Percentiles rank a stretch among this genome's conserved stretches.
These are phyloP conservation scores for Coemansia sp. DNA, from an alignment of 192 early-diverging fungal genomes.

Conservation along the genomic window DNA sequence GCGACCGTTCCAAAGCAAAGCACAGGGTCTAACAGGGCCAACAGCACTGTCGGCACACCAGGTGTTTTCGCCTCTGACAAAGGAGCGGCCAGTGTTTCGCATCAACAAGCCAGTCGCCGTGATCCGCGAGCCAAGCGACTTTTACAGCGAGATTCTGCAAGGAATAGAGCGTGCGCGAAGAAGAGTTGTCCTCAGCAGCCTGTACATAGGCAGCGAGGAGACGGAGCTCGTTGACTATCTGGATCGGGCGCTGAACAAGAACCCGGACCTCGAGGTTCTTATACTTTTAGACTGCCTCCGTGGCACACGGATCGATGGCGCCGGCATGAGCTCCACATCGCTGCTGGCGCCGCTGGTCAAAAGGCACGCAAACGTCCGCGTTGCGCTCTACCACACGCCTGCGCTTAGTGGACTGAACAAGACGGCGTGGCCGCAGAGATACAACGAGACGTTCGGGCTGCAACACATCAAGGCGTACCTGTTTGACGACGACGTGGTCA, in stretches of 20 bases:
- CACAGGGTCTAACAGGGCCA: background rate
- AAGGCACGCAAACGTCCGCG: conserved; percentile 52
- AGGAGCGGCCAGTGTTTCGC: conserved; percentile 39
- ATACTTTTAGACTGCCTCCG: conserved; percentile 90
- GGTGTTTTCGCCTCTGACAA: conserved; percentile 34
- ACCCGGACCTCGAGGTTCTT: conserved; percentile 59
- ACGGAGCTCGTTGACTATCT: conserved; percentile 68
- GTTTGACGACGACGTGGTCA: conserved; percentile 83
- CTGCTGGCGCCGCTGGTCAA: conserved; percentile 54
- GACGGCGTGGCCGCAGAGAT: conserved; percentile 73
- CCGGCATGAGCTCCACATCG: conserved; percentile 62
- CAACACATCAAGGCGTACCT: conserved; percentile 94
- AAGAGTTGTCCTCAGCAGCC: conserved; percentile 79
- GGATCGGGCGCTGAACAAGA: conserved; percentile 56
- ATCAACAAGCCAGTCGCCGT: conserved; percentile 47
- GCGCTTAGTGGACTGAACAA: conserved; percentile 70
- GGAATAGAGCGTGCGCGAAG: conserved; percentile 69
- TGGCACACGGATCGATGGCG: conserved; percentile 64
- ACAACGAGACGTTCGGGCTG: conserved; percentile 91
- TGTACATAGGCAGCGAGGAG: conserved; percentile 87
- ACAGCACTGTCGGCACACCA: conserved; percentile 20
- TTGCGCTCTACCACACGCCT: conserved; percentile 89
- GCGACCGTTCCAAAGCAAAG: background rate
- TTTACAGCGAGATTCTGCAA: conserved; percentile 54
- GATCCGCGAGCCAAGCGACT: conserved; percentile 56